Conservation (phyloP, 139 green algal species). For the Tetraselmis chui region DNA sequence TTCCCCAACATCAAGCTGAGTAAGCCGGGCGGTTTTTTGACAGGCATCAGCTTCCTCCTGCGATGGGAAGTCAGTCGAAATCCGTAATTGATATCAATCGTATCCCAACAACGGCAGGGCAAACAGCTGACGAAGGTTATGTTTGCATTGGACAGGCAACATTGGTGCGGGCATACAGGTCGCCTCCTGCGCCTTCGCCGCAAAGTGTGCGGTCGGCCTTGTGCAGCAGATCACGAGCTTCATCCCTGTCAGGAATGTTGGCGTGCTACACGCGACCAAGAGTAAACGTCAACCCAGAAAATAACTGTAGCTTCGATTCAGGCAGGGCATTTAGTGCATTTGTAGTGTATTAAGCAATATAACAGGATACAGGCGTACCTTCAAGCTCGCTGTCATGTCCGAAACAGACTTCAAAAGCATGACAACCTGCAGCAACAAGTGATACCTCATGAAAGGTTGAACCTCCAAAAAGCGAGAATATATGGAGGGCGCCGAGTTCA, state of each 20-base stretch:
- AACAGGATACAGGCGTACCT: no score
- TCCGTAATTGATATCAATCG: background rate
- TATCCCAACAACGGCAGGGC: background rate
- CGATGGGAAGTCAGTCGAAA: background rate
- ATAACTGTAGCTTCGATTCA: background rate
- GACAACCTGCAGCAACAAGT: background rate
- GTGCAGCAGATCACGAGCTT: conserved; percentile 31
- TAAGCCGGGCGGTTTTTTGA: conserved; percentile 40
- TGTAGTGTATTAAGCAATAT: no score
- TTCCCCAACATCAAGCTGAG: conserved; percentile 54
- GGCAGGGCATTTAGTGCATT: background rate
- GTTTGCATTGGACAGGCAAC: no score
- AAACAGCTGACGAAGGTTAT: background rate
- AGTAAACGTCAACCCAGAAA: background rate
- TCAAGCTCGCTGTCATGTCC: background rate
- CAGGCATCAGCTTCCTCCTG: conserved; percentile 44
- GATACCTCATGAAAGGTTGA: background rate
- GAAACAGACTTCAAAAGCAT: background rate
- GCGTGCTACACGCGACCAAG: background rate
- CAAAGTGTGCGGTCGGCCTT: conserved; percentile 33
- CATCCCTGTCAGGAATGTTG: background rate
- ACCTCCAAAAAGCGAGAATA: no score
- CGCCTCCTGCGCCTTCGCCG: conserved; percentile 56
- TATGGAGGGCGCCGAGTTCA: background rate
- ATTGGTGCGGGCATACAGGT: conserved; percentile 38